Evolutionary conservation across 2,329 filamentous ascomycete genomes (phyloP), one percentile per base, ranked within the genome.

Genomic region (Cryphonectria parasitica): DNA sequence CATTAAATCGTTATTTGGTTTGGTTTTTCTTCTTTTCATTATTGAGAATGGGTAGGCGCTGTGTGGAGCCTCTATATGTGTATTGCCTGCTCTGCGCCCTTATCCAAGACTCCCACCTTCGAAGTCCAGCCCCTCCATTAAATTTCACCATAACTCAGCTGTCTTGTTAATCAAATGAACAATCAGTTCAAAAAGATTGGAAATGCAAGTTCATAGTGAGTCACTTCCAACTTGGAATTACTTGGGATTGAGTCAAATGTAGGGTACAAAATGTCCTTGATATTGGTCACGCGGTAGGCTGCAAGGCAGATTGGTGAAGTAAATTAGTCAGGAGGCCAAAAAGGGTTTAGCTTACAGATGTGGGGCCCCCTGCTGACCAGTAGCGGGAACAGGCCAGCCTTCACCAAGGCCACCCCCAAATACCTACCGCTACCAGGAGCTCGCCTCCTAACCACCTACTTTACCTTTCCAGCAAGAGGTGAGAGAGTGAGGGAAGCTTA

Each of bases 1-100:
- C 71, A 70, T 72, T 72, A 65, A 71, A 71, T 58, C 45, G 54
- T 66, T 66, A 68, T 72, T 72, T 56, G 65, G 56, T 66, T n/a
- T 22, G 3, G 7, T 41, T 36, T 31, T 36, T 34, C 34, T 34
- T 34, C 34, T 6, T 45, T 25, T 15, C n/a, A n/a, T 63, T 13
- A 10, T 39, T 60, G 28, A 28, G 45, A 41, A 49, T 2, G 25
- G 1, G 34, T 49, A 34, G 4, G 36, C 34, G 25, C 34, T 10
- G 22, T 17, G 52, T 8, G 17, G 17, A 49, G 41, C 22, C 43
- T 28, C 34, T 34, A 34, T 5, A 22, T 64, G 34, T 56, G 52
- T 25, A 25, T 0, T 34, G 54, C 54, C 28, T 8, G 54, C 13
- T 58, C 28, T 31, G 25, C 54, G 7, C 13, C 15, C 1, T 19